Percentiles rank a stretch among this genome's conserved stretches.
Evolutionary conservation across 2,329 filamentous ascomycete species (phyloP).

Genomic region (Xylaria sp.): DNA sequence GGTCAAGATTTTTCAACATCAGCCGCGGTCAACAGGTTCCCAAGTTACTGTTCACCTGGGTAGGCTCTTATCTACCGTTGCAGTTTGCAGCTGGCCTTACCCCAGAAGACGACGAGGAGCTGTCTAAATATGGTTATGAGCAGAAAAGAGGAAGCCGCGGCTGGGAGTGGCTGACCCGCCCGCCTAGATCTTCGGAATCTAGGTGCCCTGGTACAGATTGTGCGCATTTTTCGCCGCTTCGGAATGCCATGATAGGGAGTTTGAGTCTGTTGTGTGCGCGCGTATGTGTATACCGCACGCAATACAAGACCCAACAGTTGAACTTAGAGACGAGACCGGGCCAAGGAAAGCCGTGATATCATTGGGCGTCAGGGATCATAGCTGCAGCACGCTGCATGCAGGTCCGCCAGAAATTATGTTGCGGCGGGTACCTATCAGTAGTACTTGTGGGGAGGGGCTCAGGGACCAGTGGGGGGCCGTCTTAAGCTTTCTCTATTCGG

Average conservation of each 20-base stretch:
- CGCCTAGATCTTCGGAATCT: slow-evolving; percentile 10
- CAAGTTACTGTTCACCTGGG: not conserved
- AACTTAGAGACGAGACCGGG: slow-evolving; percentile 30
- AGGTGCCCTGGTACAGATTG: not conserved
- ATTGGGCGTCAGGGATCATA: slow-evolving; percentile 39
- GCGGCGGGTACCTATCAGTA: not conserved
- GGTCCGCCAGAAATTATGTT: slow-evolving; percentile 26
- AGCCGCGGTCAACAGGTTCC: not conserved
- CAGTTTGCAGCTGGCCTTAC: not conserved
- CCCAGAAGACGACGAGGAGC: not conserved
- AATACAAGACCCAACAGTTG: slow-evolving; percentile 48
- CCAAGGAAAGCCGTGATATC: slow-evolving; percentile 27
- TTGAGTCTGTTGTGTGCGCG: slow-evolving; percentile 27
- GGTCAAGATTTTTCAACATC: slow-evolving; percentile 1
- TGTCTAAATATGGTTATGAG: not conserved
- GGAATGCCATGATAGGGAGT: slow-evolving; percentile 14
- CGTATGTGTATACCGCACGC: not conserved
- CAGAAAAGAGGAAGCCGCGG: slow-evolving; percentile 25
- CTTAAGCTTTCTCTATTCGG: not conserved
- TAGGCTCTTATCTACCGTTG: not conserved
- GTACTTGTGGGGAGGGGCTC: slow-evolving; percentile 9
- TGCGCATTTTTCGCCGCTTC: slow-evolving; percentile 13
- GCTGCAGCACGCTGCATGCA: slow-evolving; percentile 28
- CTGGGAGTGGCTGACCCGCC: not conserved
- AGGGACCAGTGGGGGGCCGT: not conserved